phyloP scores from a whole-genome alignment of 208 protist genomes.

The Leptomonas pyrrhocoris region DNA sequence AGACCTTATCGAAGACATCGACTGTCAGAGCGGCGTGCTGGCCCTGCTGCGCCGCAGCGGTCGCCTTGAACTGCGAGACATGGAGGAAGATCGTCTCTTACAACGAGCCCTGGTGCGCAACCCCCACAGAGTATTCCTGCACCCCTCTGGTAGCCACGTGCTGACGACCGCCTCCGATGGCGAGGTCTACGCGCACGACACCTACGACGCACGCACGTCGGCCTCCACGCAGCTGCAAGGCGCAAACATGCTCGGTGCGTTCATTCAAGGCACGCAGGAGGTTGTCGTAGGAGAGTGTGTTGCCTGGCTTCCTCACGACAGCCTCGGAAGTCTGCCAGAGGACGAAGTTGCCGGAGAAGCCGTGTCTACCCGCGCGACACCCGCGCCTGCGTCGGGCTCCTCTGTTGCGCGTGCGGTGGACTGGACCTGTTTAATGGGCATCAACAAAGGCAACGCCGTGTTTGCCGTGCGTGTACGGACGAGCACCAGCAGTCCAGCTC shows the following conservation, averaged over 20 bases:
- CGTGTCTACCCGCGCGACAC: background rate
- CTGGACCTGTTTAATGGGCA: slow-evolving; percentile 25
- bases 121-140: slow-evolving; percentile 73
- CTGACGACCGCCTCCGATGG: slow-evolving; percentile 62
- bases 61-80: slow-evolving; percentile 51
- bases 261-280: slow-evolving; percentile 16
- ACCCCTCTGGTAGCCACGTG: slow-evolving; percentile 57
- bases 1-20: slow-evolving; percentile 32
- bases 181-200: slow-evolving; percentile 56
- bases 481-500: slow-evolving; percentile 12
- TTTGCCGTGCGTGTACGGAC: slow-evolving; percentile 18
- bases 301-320: slow-evolving; percentile 42
- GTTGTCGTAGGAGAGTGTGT: slow-evolving; percentile 60
- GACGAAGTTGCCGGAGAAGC: background rate
- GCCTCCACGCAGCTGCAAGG: slow-evolving; percentile 39
- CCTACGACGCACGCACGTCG: slow-evolving; percentile 29
- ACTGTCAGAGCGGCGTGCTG: slow-evolving; percentile 69
- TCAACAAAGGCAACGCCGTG: slow-evolving; percentile 22
- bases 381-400: background rate
- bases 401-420: background rate
- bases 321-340: background rate
- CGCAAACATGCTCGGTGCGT: slow-evolving; percentile 5
- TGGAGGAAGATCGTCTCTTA: slow-evolving; percentile 37
- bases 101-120: slow-evolving; percentile 51
- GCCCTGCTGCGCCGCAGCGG: slow-evolving; percentile 56